A percentile compares a stretch with the other conserved stretches of the same genome.
Conservation (phyloP, 2,329 filamentous ascomycete species). For the Achaetomium macrosporum region DNA sequence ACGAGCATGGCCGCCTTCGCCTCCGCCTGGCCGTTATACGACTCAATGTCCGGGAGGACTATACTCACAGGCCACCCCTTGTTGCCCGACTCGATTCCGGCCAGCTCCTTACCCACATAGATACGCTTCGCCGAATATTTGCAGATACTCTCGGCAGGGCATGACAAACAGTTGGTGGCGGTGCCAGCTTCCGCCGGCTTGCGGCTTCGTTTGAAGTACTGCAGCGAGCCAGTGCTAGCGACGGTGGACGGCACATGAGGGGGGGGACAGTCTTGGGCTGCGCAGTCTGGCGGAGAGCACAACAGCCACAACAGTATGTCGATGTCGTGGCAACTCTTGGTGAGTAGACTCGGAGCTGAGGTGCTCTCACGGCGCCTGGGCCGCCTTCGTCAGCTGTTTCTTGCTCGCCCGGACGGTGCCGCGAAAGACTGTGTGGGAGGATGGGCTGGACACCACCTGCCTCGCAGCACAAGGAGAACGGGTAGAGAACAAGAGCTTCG, state of each 20-base stretch:
- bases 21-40: constrained; percentile 44
- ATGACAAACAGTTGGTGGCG: constrained; percentile 84
- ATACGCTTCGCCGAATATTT: constrained; percentile 81
- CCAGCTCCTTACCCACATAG: constrained; percentile 62
- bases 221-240: constrained; percentile 69
- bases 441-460: not conserved
- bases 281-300: constrained; percentile 57
- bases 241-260: constrained; percentile 71
- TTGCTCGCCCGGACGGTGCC: too few relatives aligned
- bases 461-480: not conserved
- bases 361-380: constrained; percentile 63
- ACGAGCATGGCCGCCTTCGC: constrained; percentile 40
- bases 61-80: constrained; percentile 79
- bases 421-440: not conserved
- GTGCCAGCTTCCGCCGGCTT: constrained; percentile 70
- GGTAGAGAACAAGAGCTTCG: not conserved
- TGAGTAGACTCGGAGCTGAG: constrained; percentile 76
- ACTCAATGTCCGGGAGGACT: constrained; percentile 88
- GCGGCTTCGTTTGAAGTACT: constrained; percentile 67
- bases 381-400: not conserved
- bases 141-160: constrained; percentile 67
- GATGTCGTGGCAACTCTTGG: constrained; percentile 95
- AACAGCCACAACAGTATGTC: constrained; percentile 90
- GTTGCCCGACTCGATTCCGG: constrained; percentile 58
- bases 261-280: constrained; percentile 33